These are phyloP conservation scores for Micractinium sp. DNA, from an alignment of 139 green algal genomes.

Conservation along the genomic window DNA sequence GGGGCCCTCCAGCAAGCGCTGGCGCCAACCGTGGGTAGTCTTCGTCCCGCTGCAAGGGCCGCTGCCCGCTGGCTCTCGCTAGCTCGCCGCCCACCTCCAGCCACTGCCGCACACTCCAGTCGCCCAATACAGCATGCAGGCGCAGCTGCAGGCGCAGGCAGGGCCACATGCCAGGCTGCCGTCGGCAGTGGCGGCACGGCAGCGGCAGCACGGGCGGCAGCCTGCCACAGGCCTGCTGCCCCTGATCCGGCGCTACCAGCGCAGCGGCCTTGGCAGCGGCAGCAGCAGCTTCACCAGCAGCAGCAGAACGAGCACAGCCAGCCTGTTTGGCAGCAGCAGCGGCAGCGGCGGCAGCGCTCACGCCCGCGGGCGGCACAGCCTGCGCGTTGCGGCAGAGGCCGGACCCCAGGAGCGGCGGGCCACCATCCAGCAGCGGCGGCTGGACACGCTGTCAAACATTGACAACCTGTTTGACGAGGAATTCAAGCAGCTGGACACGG, in stretches of 20 bases:
- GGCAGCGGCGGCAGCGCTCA: background rate
- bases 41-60: too few species aligned
- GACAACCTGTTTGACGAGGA: conserved; percentile 6
- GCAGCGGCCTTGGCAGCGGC: background rate
- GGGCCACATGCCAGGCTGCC: too few species aligned
- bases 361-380: background rate
- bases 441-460: background rate
- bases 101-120: too few species aligned
- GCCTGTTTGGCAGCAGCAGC: background rate
- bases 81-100: too few species aligned
- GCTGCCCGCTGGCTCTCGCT: too few species aligned
- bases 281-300: background rate
- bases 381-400: background rate
- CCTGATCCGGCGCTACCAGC: too few species aligned
- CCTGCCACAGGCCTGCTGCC: background rate
- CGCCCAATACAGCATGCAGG: too few species aligned
- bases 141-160: background rate
- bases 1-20: too few species aligned
- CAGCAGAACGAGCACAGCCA: background rate
- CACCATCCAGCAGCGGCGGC: background rate
- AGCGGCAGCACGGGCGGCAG: background rate
- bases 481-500: background rate
- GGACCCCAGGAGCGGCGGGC: background rate
- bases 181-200: background rate
- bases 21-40: too few species aligned